phyloP scores from a whole-genome alignment of 495 filamentous ascomycete species.

The Neurospora africana region DNA sequence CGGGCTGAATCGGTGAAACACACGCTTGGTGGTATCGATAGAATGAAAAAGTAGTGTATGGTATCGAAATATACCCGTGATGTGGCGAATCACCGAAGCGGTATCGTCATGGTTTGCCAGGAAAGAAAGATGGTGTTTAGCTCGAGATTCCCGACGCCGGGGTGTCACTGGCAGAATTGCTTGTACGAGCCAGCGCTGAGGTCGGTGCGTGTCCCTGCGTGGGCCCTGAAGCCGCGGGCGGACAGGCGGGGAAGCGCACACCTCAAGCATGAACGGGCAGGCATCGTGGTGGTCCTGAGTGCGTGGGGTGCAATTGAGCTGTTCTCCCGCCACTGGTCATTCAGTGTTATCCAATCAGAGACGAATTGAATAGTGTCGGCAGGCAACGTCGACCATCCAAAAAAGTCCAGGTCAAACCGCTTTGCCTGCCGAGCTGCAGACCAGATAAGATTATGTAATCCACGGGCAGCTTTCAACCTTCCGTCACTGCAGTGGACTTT shows the following conservation, averaged over 20 bases:
- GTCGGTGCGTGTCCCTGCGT: neutral
- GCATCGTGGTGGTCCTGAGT: neutral
- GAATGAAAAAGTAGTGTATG: neutral
- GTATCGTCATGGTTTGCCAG: neutral
- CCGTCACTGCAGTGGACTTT: neutral
- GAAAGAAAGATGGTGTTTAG: neutral
- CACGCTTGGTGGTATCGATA: neutral
- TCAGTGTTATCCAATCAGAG: neutral
- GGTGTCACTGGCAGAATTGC: neutral
- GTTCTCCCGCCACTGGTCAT: neutral
- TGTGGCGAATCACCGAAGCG: neutral
- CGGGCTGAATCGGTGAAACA: no score
- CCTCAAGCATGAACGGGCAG: neutral
- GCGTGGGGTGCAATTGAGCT: neutral
- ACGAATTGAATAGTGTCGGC: neutral
- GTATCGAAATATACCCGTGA: neutral
- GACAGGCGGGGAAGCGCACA: neutral
- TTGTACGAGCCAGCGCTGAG: neutral
- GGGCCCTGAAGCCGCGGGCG: neutral
- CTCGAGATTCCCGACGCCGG: neutral
- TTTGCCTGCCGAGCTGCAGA: neutral
- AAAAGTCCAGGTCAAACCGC: neutral
- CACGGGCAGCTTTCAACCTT: neutral
- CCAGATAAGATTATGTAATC: conserved; percentile 15
- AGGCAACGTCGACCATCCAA: neutral